Percentiles rank a stretch among this genome's conserved stretches.
These are phyloP conservation scores for Microdochium nivale DNA, from an alignment of 2,329 filamentous ascomycete species.

Conservation along the genomic window DNA sequence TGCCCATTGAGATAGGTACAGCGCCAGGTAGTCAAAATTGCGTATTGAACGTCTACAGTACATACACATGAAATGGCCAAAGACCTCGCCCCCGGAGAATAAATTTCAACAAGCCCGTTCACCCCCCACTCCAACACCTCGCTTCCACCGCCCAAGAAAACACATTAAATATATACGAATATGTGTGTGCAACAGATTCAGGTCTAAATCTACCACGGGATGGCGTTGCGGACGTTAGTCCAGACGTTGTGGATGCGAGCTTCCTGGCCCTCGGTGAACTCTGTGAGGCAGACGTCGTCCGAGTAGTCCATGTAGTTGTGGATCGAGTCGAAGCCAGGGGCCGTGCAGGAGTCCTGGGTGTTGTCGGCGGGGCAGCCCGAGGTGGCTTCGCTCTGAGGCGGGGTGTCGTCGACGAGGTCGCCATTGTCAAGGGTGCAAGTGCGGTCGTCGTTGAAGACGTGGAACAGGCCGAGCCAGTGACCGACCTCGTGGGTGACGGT, in stretches of 20 bases:
- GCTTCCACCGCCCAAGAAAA: too few relatives aligned
- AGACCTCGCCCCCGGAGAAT: too few relatives aligned
- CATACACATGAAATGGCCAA: too few relatives aligned
- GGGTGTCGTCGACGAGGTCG: conserved; percentile 30
- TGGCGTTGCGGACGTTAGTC: neutral
- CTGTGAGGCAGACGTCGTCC: conserved; percentile 27
- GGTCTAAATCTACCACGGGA: neutral
- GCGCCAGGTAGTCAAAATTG: too few relatives aligned
- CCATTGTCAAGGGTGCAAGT: conserved; percentile 27
- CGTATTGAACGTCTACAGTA: too few relatives aligned
- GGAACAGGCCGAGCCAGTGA: conserved; percentile 29
- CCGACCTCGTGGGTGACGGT: conserved; percentile 27
- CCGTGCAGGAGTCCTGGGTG: conserved; percentile 21
- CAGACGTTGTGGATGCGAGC: conserved; percentile 11
- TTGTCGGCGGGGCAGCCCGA: conserved; percentile 25
- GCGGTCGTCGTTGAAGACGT: conserved; percentile 31
- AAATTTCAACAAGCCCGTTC: too few relatives aligned
- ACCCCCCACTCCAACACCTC: too few relatives aligned
- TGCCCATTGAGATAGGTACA: too few relatives aligned
- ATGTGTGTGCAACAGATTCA: too few relatives aligned
- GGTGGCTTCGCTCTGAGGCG: conserved; percentile 24
- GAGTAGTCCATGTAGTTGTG: conserved; percentile 29
- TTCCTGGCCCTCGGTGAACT: conserved; percentile 28
- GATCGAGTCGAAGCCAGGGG: conserved; percentile 20
- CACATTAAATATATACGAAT: too few relatives aligned